Base-by-base conservation (phyloP, 2,329 filamentous ascomycete genomes). In the Aphanoascus verrucosus region DNA sequence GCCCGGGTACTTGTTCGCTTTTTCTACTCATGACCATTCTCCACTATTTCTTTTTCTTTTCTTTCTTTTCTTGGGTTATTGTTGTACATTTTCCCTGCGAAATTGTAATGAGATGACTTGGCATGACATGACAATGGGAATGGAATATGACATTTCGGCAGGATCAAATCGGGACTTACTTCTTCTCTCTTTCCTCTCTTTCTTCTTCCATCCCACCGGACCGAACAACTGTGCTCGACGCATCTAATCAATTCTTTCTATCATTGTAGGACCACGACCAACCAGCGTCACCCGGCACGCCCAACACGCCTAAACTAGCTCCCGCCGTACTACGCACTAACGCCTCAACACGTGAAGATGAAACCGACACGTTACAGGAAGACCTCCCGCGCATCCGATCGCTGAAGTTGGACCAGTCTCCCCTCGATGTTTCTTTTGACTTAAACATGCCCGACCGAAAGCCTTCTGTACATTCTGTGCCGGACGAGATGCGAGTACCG, bases 41-140 rank as follows among this genome's bases (percentile, higher is more conserved):
- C 17, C 2, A 31, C 6, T 12, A 5, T 48, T 19, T 23, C 14
- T 32, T 38, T 37, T 41, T 32, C 5, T 20, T 40, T 17, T 41
- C 23, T 28, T 7, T 28, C 17, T 40, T 17, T 41, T 7, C 7
- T 7, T 28, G 23, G 23, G 3, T 15, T 41, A 31, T n/a, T 34
- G 17, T 32, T 50, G 38, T 50, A 42, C 38, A 32, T 50, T 50
- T 41, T 32, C 14, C 48, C 38, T 42, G 32, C n/a, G 48, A 50
- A 50, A 19, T 42, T 50, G 48, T 50, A 50, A 32, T 50, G 48
- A 50, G 23, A 50, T 50, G 41, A 31, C n/a, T n/a, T n/a, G n/a
- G n/a, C 48, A 50, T 14, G 31, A 28, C 48, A 42, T 14, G 31
- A 11, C 48, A 50, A 50, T 42, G 35, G 35, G 48, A 50, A 49